A percentile compares a stretch with the other conserved stretches of the same genome.
Conservation (phyloP, 1,284 basidiomycete genomes). For the Quambalaria eucalypti region DNA sequence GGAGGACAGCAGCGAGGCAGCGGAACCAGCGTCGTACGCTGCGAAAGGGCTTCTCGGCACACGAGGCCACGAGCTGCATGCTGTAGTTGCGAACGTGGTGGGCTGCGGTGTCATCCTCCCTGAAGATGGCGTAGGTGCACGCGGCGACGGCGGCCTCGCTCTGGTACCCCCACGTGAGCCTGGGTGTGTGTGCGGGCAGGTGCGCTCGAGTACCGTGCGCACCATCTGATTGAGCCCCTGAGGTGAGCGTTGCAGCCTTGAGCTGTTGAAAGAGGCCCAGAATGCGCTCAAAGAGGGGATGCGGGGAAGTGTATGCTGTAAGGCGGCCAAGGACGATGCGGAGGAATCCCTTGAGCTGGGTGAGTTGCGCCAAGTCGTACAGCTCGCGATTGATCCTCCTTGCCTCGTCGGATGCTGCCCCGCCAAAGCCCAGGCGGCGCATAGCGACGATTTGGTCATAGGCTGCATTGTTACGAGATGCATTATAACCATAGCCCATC, state of each 20-base stretch:
- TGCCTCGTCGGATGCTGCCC: not conserved
- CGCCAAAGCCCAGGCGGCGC: not conserved
- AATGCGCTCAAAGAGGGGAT: not conserved
- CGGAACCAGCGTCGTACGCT: not conserved
- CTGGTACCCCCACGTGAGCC: not conserved
- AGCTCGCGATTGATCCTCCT: not conserved
- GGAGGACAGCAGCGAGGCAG: not conserved
- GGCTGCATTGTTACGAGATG: not conserved
- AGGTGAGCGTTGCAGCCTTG: not conserved
- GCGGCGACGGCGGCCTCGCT: not conserved
- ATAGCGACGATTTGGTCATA: no score
- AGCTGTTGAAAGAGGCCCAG: not conserved
- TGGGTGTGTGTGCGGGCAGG: not conserved
- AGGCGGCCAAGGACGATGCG: not conserved
- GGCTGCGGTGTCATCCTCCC: not conserved
- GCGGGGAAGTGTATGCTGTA: not conserved
- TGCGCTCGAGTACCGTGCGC: not conserved
- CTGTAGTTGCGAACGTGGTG: not conserved
- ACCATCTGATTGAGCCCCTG: not conserved
- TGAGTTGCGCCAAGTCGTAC: not conserved
- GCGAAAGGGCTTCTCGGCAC: not conserved
- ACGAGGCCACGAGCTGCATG: not conserved
- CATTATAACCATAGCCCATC: not conserved
- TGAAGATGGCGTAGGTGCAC: not conserved
- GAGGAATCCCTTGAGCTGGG: not conserved